Evolutionary conservation across 2,329 filamentous ascomycete genomes (phyloP), one percentile per base, ranked within the genome.

Genomic region (Aspergillus puulaauensis): DNA sequence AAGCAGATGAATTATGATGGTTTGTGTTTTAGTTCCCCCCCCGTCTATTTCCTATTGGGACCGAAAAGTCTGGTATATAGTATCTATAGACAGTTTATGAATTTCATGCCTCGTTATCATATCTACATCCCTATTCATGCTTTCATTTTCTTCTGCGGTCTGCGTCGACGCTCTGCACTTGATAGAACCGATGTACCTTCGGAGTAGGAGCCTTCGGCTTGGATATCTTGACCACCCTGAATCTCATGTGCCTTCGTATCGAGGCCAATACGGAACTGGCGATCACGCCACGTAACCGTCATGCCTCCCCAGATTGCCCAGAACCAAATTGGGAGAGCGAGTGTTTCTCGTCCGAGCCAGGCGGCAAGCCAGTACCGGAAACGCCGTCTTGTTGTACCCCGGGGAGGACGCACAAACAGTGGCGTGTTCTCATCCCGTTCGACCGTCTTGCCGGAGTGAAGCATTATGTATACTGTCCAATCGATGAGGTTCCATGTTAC

Each of bases 231-330:
- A 15, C 56, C 56, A 12, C 57, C 23, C 39, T 72, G 62, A 48
- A 84, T 79, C 66, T 86, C 85, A 63, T 85, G 81, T 24, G 96
- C 93, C 51, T 87, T 90, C 82, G 93, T 93, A 71, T 98, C 90
- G 65, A 91, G 82, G 1, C 88, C 86, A 1, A 98, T 93, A 66
- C 84, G 85, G 71, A 98, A 98, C 27, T 80, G 83, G 68, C 87
- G 88, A 0, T 93, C 93, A 55, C 95, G 81, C 96, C 95, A 99
- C 52, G 85, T 85, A 0, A 99, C 91, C 0, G 87, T 93, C 2
- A 89, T 86, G 0, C 95, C 95, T n/a, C 93, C 88, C 65, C 91
- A 85, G 19, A 97, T 90, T 1, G 95, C 95, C 85, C 89, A 92
- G 0, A 86, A 78, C 95, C 95, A 99, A 58, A 99, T 89, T 0